Conservation (phyloP, 768 basidiomycete species). For the Hypholoma fasciculare region DNA sequence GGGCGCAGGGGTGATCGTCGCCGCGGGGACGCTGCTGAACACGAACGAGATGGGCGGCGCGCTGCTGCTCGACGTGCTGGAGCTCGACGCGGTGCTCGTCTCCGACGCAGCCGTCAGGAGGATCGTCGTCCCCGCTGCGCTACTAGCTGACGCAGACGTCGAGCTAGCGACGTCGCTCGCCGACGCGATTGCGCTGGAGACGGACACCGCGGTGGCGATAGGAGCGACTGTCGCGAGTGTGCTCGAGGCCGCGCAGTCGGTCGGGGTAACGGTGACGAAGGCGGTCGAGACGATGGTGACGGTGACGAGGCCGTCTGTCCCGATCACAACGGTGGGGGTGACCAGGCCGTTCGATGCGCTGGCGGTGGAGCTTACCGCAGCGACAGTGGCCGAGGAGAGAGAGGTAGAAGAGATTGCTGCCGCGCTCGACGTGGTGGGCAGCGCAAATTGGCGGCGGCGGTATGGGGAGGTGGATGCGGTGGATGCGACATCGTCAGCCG, state of each 20-base stretch:
- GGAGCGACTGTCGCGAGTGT: slow-evolving; percentile 9
- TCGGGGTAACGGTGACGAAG: slow-evolving; percentile 23
- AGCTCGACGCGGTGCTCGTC: too few species aligned
- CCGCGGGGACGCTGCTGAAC: too few species aligned
- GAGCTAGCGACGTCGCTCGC: too few species aligned
- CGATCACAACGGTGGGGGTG: slow-evolving; percentile 29
- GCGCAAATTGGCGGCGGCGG: not conserved
- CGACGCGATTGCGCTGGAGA: not conserved
- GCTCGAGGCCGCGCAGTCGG: slow-evolving; percentile 16
- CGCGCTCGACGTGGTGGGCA: not conserved
- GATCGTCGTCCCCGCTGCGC: too few species aligned
- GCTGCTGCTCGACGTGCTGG: too few species aligned
- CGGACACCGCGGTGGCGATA: slow-evolving; percentile 5
- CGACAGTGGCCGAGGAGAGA: slow-evolving; percentile 10
- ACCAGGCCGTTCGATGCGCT: slow-evolving; percentile 14
- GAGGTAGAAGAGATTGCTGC: not conserved
- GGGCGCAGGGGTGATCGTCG: too few species aligned
- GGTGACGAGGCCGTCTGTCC: slow-evolving; percentile 33
- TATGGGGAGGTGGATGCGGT: not conserved
- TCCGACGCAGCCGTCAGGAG: too few species aligned
- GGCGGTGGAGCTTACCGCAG: slow-evolving; percentile 6
- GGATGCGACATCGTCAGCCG: not conserved
- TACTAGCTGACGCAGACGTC: too few species aligned
- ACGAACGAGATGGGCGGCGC: too few species aligned
- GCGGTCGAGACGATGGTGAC: slow-evolving; percentile 32